Percentiles rank a stretch among this genome's conserved stretches.
These are phyloP conservation scores for Sequoia sempervirens DNA, from an alignment of 75 land plant genomes.

Conservation along the genomic window DNA sequence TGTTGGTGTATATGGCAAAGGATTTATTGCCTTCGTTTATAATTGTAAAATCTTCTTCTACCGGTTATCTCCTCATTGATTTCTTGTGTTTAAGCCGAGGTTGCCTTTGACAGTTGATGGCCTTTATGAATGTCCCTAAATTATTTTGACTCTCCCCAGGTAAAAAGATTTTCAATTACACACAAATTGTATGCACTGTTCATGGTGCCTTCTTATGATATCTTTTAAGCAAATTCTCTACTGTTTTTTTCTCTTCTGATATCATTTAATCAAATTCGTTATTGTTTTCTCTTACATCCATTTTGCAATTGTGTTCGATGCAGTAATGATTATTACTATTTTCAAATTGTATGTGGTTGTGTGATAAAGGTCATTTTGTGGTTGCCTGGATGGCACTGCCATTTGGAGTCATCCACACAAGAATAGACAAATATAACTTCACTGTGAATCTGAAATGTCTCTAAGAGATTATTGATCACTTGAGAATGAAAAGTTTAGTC, in stretches of 20 bases:
- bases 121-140: not conserved
- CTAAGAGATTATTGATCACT: not conserved
- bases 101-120: not conserved
- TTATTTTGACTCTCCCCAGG: not conserved
- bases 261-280: not conserved
- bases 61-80: not conserved
- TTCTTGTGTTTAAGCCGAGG: not conserved
- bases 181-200: not conserved
- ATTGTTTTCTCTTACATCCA: not conserved
- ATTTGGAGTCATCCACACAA: not conserved
- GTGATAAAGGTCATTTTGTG: not conserved
- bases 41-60: slow-evolving; percentile 1
- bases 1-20: not conserved
- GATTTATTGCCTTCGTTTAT: not conserved
- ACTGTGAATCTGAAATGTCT: not conserved
- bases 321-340: not conserved
- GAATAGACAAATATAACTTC: not conserved
- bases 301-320: not conserved
- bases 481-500: not conserved
- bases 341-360: not conserved
- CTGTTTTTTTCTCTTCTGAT: not conserved
- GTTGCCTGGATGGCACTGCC: not conserved
- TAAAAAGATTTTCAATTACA: not conserved
- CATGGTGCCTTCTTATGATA: not conserved
- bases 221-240: not conserved